Evolutionary conservation across 2,329 filamentous ascomycete genomes (phyloP).

Genomic region (Penicillium sp.): DNA sequence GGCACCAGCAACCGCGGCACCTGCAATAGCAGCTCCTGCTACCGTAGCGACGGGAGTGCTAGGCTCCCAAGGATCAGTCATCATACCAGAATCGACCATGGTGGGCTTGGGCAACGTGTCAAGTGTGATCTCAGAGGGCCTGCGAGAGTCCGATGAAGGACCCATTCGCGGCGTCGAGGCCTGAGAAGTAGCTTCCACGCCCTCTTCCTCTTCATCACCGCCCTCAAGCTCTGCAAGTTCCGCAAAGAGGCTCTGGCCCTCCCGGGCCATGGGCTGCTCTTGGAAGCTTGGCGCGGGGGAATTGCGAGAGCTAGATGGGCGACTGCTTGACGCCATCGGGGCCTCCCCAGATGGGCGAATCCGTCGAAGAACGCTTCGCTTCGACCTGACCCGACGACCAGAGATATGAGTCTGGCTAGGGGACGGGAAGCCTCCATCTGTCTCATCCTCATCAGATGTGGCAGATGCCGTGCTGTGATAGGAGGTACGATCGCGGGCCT

Average conservation of each 20-base stretch:
- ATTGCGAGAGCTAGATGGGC: slow-evolving; percentile 47
- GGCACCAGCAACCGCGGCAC: slow-evolving; percentile 6
- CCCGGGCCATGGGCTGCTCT: slow-evolving; percentile 49
- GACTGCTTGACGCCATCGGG: slow-evolving; percentile 42
- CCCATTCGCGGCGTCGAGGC: slow-evolving; percentile 43
- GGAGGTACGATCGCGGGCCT: slow-evolving; percentile 63
- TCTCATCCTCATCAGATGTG: slow-evolving; percentile 75
- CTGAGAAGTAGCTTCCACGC: slow-evolving; percentile 46
- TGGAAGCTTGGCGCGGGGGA: slow-evolving; percentile 57
- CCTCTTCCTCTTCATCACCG: slow-evolving; percentile 67
- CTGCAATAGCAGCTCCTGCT: slow-evolving; percentile 15
- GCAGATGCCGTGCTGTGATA: slow-evolving; percentile 81
- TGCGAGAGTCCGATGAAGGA: slow-evolving; percentile 31
- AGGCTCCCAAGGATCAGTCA: slow-evolving; percentile 62
- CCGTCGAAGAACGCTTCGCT: slow-evolving; percentile 63
- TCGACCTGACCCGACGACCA: slow-evolving; percentile 71
- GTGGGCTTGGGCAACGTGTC: slow-evolving; percentile 27
- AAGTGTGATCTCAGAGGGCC: slow-evolving; percentile 34
- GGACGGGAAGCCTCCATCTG: slow-evolving; percentile 67
- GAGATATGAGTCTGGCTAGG: slow-evolving; percentile 64
- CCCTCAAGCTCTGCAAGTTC: slow-evolving; percentile 81
- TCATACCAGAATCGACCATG: slow-evolving; percentile 63
- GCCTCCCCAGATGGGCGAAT: slow-evolving; percentile 53
- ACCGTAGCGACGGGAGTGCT: slow-evolving; percentile 19
- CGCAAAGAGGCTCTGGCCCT: slow-evolving; percentile 81